phyloP scores from a whole-genome alignment of 352 stramenopile species.

The Globisporangium middletonii region DNA sequence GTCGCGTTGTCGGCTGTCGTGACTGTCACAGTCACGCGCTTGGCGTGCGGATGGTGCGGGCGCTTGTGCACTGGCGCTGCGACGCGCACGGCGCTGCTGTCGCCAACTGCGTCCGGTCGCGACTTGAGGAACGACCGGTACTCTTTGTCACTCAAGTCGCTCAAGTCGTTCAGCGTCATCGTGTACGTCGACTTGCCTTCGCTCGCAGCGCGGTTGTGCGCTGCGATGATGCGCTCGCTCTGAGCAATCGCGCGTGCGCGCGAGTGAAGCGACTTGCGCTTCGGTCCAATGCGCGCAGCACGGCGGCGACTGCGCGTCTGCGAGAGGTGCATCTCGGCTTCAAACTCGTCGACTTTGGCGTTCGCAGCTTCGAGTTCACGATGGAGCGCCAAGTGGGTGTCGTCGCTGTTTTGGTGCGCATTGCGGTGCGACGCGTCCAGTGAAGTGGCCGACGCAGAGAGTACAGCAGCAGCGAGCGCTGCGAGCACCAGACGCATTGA shows the following conservation, averaged over 20 bases:
- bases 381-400: neutral
- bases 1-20: conserved; percentile 13
- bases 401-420: neutral
- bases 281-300: conserved; percentile 23
- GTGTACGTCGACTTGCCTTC: conserved; percentile 39
- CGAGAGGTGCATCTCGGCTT: neutral
- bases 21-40: conserved; percentile 8
- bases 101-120: conserved; percentile 22
- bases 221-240: conserved; percentile 34
- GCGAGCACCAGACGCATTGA: neutral
- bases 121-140: conserved; percentile 56
- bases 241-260: conserved; percentile 36
- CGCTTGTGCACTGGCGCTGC: conserved; percentile 1
- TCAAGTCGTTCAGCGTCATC: conserved; percentile 58
- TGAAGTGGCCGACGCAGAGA: neutral
- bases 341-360: neutral
- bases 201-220: conserved; percentile 36
- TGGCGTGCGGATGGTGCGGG: conserved; percentile 1
- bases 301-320: neutral
- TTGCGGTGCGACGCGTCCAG: neutral
- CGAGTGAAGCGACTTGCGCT: conserved; percentile 31
- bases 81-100: neutral
- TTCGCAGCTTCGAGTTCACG: neutral
- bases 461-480: neutral
- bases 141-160: conserved; percentile 59